Percentiles rank a stretch among this genome's conserved stretches.
Evolutionary conservation across 192 early-diverging fungal genomes (phyloP).

Genomic region (Kappamyces sp.): DNA sequence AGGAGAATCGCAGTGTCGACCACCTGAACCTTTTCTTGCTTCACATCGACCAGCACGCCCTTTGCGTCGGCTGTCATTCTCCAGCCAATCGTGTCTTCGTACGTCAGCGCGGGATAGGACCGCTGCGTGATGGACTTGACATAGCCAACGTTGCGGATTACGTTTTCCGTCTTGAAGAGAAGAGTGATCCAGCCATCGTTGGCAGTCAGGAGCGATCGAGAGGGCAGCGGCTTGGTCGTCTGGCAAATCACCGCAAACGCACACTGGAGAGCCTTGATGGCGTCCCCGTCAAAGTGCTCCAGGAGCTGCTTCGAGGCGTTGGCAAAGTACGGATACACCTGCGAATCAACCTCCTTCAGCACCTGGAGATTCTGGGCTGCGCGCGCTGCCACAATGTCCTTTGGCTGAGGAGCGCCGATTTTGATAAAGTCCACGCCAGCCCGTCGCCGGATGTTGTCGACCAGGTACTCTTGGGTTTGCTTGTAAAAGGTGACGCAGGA

Average conservation of each 20-base stretch:
- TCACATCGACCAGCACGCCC: constrained; percentile 84
- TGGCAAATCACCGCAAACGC: constrained; percentile 85
- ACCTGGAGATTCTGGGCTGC: constrained; percentile 68
- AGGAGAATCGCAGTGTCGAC: constrained; percentile 43
- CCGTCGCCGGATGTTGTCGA: constrained; percentile 66
- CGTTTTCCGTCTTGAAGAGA: constrained; percentile 59
- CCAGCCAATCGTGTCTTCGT: constrained; percentile 73
- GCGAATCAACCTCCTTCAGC: constrained; percentile 61
- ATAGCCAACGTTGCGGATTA: constrained; percentile 77
- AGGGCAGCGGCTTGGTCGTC: constrained; percentile 74
- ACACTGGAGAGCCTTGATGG: constrained; percentile 70
- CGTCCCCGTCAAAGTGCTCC: constrained; percentile 59
- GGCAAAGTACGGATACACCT: constrained; percentile 73
- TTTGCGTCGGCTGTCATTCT: constrained; percentile 73
- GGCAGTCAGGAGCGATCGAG: constrained; percentile 77
- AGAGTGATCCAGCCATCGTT: constrained; percentile 77
- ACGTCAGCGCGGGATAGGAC: constrained; percentile 61
- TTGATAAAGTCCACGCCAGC: constrained; percentile 77
- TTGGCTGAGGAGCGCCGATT: constrained; percentile 78
- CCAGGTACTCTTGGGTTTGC: constrained; percentile 73
- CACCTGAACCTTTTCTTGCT: constrained; percentile 59
- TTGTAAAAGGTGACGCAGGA: constrained; percentile 93
- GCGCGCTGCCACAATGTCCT: constrained; percentile 79
- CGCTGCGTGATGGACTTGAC: constrained; percentile 71
- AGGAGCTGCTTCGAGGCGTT: constrained; percentile 70